Base-by-base conservation (phyloP, 202 grass and related monocot species). In the Hordeum pubiflorum region DNA sequence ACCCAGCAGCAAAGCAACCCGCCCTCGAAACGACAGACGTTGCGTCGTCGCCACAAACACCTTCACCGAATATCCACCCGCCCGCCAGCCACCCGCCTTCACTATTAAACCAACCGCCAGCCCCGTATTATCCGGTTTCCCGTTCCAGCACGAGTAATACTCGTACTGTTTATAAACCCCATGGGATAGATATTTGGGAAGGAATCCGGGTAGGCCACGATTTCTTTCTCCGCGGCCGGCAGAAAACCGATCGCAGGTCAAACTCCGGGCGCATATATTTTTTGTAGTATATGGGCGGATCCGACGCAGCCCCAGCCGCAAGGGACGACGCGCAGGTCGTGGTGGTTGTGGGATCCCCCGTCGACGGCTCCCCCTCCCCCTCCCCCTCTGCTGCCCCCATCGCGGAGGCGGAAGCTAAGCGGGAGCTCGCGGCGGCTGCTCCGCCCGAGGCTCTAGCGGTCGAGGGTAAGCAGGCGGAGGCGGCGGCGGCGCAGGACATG, bases 271-370 rank as follows among this genome's bases (percentile, higher is more conserved):
- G 44, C 78, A 64, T 18, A 73, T 7, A 85, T 80, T 77, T 17
- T 72, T 43, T 69, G 7, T 46, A 3, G 12, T 26, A 44, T 89
- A 89, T 89, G 88, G 88, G 88, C 83, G 88, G 79, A 89, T 89
- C 88, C 15, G 83, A 78, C 69, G 41, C 60, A 40, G 9, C 67
- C 67, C 75, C 46, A 76, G 46, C 69, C 66, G 73, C 78, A 63
- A 74, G 22, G 69, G 81, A 76, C 76, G 86, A 22, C 84, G 62
- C 38, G 31, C 76, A 46, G 11, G 82, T 85, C 60, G 88, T 85
- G 55, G 72, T 79, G 44, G 88, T 38, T 55, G 69, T 40, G 62
- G 88, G 61, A n/a, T 61, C 61, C 62, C 83, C 52, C 62, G 69
- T 74, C 68, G 68, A 22, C 11, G 60, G 63, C 20, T 63, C 75